A percentile compares a stretch with the other conserved stretches of the same genome.
phyloP scores from a whole-genome alignment of 2,329 filamentous ascomycete genomes.

The Tolypocladium paradoxum region DNA sequence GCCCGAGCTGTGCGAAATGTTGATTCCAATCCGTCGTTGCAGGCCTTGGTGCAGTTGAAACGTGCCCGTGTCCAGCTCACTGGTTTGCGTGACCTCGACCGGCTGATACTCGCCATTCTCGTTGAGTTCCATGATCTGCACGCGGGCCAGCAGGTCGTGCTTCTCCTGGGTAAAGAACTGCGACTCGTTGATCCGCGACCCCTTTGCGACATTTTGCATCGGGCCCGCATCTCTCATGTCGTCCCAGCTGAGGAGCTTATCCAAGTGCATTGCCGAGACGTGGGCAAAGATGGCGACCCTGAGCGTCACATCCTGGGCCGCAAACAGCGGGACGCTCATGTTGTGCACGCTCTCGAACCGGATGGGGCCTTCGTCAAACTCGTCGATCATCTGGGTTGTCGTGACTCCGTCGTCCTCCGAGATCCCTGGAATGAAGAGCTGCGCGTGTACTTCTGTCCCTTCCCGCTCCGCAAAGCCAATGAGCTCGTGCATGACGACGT shows the following conservation, averaged over 20 bases:
- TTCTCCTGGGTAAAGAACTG: conserved; percentile 91
- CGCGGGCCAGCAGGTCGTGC: conserved; percentile 79
- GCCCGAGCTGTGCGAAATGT: conserved; percentile 83
- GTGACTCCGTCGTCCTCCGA: conserved; percentile 86
- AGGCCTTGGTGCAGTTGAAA: conserved; percentile 94
- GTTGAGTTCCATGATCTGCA: conserved; percentile 84
- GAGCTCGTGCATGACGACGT: conserved; percentile 96
- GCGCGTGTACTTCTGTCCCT: conserved; percentile 89
- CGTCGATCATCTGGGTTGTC: conserved; percentile 86
- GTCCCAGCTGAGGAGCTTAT: conserved; percentile 97
- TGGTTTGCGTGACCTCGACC: conserved; percentile 83
- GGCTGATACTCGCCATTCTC: conserved; percentile 86
- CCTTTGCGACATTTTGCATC: conserved; percentile 42
- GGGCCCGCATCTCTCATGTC: conserved; percentile 80
- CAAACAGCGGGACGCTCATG: conserved; percentile 79
- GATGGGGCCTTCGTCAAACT: conserved; percentile 86
- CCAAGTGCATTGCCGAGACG: conserved; percentile 86
- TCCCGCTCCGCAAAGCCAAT: conserved; percentile 91
- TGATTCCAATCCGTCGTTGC: conserved; percentile 78
- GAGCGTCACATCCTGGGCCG: conserved; percentile 59
- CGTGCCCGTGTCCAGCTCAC: conserved; percentile 73
- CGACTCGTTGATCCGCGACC: conserved; percentile 70
- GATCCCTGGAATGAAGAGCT: conserved; percentile 88
- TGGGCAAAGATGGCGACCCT: conserved; percentile 86
- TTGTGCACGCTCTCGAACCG: conserved; percentile 97